These are phyloP conservation scores for Candida dubliniensis DNA, from an alignment of 1,139 yeast species.

Conservation along the genomic window DNA sequence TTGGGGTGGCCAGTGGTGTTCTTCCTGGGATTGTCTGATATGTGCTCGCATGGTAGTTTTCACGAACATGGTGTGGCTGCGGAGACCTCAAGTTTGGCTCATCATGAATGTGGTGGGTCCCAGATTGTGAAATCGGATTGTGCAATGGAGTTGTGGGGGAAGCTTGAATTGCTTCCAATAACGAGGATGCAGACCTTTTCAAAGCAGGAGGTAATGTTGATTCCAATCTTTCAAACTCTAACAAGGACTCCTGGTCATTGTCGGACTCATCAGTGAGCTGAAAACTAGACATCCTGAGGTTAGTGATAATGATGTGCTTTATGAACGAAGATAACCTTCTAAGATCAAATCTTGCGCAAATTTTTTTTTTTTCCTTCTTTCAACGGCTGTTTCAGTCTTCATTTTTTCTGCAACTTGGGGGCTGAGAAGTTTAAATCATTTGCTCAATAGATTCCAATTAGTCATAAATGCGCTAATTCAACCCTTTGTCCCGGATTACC, in stretches of 20 bases:
- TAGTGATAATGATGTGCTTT: no score
- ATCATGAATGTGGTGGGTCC: background rate
- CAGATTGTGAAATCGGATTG: conserved; percentile 1
- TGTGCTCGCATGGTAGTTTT: background rate
- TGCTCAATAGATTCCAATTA: no score
- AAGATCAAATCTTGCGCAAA: no score
- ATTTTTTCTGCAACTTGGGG: background rate
- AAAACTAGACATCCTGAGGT: conserved; percentile 6
- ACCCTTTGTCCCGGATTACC: no score
- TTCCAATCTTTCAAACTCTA: conserved; percentile 47
- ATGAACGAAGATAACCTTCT: no score
- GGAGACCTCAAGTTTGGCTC: conserved; percentile 9
- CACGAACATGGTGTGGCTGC: conserved; percentile 13
- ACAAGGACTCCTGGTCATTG: conserved; percentile 15
- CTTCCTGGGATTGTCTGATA: conserved; percentile 13
- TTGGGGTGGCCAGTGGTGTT: conserved; percentile 16
- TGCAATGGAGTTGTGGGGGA: conserved; percentile 9
- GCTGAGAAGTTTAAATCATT: background rate
- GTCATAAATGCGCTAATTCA: no score
- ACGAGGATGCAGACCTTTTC: conserved; percentile 42
- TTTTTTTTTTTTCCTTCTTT: background rate
- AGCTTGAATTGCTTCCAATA: conserved; percentile 33
- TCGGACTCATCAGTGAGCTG: conserved; percentile 10
- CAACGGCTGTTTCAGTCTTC: no score
- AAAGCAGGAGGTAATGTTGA: conserved; percentile 46